Conservation (phyloP, 2,329 filamentous ascomycete species). For the Colletotrichum tabaci region DNA sequence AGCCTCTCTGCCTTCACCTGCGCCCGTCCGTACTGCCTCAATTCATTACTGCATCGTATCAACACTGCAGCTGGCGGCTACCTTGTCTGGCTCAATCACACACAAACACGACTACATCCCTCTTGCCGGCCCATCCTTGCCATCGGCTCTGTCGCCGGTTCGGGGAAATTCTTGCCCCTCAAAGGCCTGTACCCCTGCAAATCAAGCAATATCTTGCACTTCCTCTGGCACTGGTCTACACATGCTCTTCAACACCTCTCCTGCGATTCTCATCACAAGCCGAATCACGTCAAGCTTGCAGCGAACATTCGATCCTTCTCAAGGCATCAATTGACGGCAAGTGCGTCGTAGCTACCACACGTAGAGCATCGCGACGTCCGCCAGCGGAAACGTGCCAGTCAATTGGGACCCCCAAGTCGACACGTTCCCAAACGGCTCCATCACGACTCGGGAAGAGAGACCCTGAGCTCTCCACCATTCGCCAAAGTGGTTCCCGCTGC, state of each 20-base stretch:
- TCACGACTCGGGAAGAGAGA: conserved; percentile 29
- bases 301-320: not conserved
- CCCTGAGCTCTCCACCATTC: conserved; percentile 34
- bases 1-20: not conserved
- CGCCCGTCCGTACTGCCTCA: not conserved
- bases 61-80: conserved; percentile 19
- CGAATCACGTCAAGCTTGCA: conserved; percentile 2
- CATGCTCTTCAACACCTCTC: conserved; percentile 11
- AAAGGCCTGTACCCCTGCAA: conserved; percentile 28
- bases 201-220: conserved; percentile 33
- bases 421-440: conserved; percentile 36
- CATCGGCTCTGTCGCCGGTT: conserved; percentile 35
- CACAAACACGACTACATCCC: not conserved
- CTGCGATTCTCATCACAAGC: conserved; percentile 10
- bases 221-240: conserved; percentile 19
- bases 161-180: conserved; percentile 27
- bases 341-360: not conserved
- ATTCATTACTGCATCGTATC: conserved; percentile 1
- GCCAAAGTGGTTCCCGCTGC: conserved; percentile 18
- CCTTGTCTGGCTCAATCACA: conserved; percentile 12
- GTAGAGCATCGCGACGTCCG: conserved; percentile 7
- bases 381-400: conserved; percentile 19
- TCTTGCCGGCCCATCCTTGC: conserved; percentile 25
- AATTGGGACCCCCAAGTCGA: conserved; percentile 5
- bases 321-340: conserved; percentile 4